Evolutionary conservation across 331 rosid genomes (phyloP), one percentile per base, ranked within the genome.

Genomic region (Quercus lobata): DNA sequence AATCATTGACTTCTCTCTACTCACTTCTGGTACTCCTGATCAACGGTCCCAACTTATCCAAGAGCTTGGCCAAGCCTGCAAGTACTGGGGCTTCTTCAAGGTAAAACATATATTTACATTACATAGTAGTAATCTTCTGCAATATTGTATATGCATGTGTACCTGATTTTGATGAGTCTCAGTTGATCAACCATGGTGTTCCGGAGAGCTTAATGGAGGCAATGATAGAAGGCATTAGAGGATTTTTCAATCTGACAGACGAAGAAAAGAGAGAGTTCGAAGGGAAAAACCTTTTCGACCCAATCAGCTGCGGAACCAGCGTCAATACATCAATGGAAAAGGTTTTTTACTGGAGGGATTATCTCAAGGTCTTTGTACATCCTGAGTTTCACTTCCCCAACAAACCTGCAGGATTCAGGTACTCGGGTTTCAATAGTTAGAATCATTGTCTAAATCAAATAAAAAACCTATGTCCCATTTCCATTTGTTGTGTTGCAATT

Each of bases 341-440:
- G 18, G 87, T 85, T 25, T 62, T 80, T 7, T 89, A 87, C 25
- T 92, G 98, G 98, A 92, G 98, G 75, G 98, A 94, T 78, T 94
- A 78, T 76, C 84, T 94, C 55, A 94, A 94, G 78, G 78, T 88
- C 54, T 11, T 88, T 57, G 87, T 88, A 6, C 86, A 87, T 71
- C 96, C 96, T 1, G 76, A 88, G 1, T 92, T 89, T 83, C 89
- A 89, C 63, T 86, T 86, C 25, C 96, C 91, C n/a, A 30, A 78
- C 17, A 92, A 90, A 76, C 96, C 98, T 7, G 17, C 76, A 69
- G 93, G 84, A 18, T 91, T 89, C 89, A 88, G 91, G 98, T 91
- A 83, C 54, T n/a, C 65, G 19, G 6, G 14, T 60, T 82, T 53
- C 24, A 37, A 2, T 37, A 37, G 46, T 37, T 37, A 37, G 46